Evolutionary conservation across 2,329 filamentous ascomycete species (phyloP).

Genomic region (Calonectria fujianensis): DNA sequence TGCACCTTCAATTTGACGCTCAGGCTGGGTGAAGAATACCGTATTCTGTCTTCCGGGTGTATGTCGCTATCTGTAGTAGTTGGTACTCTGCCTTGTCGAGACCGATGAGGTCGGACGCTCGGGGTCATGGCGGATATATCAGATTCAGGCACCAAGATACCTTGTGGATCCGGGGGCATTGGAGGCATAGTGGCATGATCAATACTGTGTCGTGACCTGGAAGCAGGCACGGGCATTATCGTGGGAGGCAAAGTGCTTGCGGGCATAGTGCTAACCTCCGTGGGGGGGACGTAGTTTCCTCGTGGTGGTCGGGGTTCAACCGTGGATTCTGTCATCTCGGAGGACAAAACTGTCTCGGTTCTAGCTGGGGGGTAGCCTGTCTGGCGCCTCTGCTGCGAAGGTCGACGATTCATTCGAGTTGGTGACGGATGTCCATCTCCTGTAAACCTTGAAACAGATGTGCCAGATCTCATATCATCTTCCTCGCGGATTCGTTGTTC

Average conservation of each 20-base stretch:
- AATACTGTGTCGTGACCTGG: conserved; percentile 64
- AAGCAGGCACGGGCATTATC: conserved; percentile 53
- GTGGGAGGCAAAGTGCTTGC: conserved; percentile 43
- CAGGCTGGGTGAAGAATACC: conserved; percentile 67
- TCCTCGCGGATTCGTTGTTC: conserved; percentile 68
- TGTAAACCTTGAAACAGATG: conserved; percentile 78
- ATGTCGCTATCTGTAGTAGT: conserved; percentile 67
- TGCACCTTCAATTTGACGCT: conserved; percentile 77
- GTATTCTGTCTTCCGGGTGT: conserved; percentile 59
- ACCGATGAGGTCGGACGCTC: conserved; percentile 62
- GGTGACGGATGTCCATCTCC: conserved; percentile 78
- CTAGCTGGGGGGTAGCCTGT: conserved; percentile 52
- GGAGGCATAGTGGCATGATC: conserved; percentile 70
- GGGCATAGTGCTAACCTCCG: conserved; percentile 38
- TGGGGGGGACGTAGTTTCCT: conserved; percentile 52
- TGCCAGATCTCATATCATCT: conserved; percentile 76
- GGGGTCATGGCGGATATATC: conserved; percentile 58
- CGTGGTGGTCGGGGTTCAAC: conserved; percentile 57
- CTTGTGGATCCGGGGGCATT: conserved; percentile 72
- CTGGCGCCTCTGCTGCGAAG: conserved; percentile 55
- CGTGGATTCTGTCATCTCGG: conserved; percentile 61
- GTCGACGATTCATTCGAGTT: conserved; percentile 61
- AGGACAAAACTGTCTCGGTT: conserved; percentile 55
- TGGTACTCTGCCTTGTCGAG: conserved; percentile 67
- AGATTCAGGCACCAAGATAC: conserved; percentile 59